These are phyloP conservation scores for Atractiella rhizophila DNA, from an alignment of 768 basidiomycete genomes.

Conservation along the genomic window DNA sequence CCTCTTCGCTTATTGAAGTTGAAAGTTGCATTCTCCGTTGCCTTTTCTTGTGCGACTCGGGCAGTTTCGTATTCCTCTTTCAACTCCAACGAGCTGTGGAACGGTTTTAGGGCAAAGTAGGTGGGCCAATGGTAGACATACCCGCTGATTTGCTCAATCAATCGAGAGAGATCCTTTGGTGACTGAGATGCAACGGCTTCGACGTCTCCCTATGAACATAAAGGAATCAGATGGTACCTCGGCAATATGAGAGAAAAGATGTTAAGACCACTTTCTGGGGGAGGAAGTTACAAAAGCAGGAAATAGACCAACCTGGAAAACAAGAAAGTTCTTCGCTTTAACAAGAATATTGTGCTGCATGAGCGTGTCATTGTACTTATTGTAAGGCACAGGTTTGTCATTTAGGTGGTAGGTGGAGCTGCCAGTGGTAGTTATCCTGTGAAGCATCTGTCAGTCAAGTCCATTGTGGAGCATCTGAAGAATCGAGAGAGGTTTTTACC, in stretches of 20 bases:
- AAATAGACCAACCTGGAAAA: constrained; percentile 39
- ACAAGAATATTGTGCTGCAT: constrained; percentile 80
- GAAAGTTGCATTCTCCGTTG: constrained; percentile 78
- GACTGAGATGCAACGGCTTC: constrained; percentile 92
- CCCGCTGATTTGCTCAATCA: constrained; percentile 90
- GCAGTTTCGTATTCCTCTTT: constrained; percentile 68
- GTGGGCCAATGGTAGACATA: constrained; percentile 13
- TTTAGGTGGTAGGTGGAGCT: constrained; percentile 80
- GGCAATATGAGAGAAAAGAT: not conserved
- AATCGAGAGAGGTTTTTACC: no score
- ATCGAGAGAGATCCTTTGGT: constrained; percentile 57
- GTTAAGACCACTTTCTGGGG: no score
- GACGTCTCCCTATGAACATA: constrained; percentile 56
- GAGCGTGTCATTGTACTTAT: constrained; percentile 66
- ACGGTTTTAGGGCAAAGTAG: no score
- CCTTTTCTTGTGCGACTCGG: constrained; percentile 60
- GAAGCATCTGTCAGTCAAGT: not conserved
- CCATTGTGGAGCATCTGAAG: no score
- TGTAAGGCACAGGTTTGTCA: constrained; percentile 51
- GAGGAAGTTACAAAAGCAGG: not conserved
- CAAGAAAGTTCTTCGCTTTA: constrained; percentile 96
- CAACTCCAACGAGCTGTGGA: constrained; percentile 48
- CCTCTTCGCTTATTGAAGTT: constrained; percentile 85
- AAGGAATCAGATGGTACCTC: not conserved
- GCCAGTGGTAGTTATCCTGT: constrained; percentile 63